These are phyloP conservation scores for Dillenia turbinata DNA, from an alignment of 164 flowering plant species.

Conservation along the genomic window DNA sequence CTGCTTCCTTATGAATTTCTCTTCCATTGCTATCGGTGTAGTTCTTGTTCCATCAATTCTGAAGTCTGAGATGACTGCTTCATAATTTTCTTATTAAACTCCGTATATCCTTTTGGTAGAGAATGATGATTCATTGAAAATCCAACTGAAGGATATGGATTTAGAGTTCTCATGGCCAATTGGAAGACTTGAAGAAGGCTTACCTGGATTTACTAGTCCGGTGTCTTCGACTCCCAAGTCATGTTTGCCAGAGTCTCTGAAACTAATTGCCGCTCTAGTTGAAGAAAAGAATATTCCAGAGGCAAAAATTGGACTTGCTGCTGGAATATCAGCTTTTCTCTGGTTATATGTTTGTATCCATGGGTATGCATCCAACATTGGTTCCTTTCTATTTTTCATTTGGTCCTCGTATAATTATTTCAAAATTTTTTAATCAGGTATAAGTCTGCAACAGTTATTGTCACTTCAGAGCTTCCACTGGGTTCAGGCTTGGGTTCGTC, in stretches of 20 bases:
- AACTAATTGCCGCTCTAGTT: conserved; percentile 46
- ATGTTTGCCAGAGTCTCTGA: conserved; percentile 46
- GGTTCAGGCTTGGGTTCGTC: conserved; percentile 98
- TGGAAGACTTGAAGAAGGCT: conserved; percentile 42
- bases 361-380: conserved; percentile 40
- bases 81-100: too few species aligned
- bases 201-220: conserved; percentile 30
- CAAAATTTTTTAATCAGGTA: conserved; percentile 33
- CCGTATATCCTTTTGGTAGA: conserved; percentile 25
- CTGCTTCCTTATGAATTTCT: too few species aligned
- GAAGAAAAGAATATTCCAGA: conserved; percentile 77
- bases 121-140: conserved; percentile 43
- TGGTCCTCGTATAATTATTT: not conserved
- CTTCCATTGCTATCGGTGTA: too few species aligned
- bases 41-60: too few species aligned
- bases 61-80: too few species aligned
- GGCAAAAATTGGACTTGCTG: conserved; percentile 65
- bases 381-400: not conserved
- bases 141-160: conserved; percentile 63
- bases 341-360: conserved; percentile 75
- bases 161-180: conserved; percentile 83
- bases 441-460: conserved; percentile 67
- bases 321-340: conserved; percentile 78
- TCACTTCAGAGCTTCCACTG: conserved; percentile 86
- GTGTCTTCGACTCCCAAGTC: conserved; percentile 40